phyloP scores from a whole-genome alignment of 371 early-diverging fungal genomes.

The Funneliformis caledonium region DNA sequence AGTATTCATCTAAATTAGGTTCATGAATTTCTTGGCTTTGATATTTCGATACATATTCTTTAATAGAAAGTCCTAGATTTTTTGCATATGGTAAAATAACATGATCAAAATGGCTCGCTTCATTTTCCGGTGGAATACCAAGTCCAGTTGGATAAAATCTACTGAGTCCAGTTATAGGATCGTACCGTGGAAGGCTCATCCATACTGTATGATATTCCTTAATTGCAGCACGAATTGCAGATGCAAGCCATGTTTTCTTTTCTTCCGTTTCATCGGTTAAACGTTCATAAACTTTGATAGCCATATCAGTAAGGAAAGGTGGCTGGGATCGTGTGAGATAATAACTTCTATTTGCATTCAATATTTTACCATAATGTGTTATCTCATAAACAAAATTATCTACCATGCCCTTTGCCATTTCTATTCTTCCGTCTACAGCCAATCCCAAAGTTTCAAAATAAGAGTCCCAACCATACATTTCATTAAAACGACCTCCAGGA shows the following conservation, averaged over 20 bases:
- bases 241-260: slow-evolving; percentile 81
- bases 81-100: slow-evolving; percentile 85
- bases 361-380: slow-evolving; percentile 95
- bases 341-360: slow-evolving; percentile 97
- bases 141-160: slow-evolving; percentile 87
- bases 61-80: slow-evolving; percentile 65
- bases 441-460: slow-evolving; percentile 94
- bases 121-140: slow-evolving; percentile 98
- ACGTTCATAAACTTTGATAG: slow-evolving; percentile 74
- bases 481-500: slow-evolving; percentile 98
- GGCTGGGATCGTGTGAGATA: slow-evolving; percentile 97
- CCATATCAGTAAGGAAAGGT: slow-evolving; percentile 97
- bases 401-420: slow-evolving; percentile 91
- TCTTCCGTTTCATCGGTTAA: slow-evolving; percentile 56
- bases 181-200: slow-evolving; percentile 83
- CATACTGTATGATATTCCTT: slow-evolving; percentile 94
- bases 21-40: slow-evolving; percentile 66
- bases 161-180: slow-evolving; percentile 76
- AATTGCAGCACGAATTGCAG: slow-evolving; percentile 76
- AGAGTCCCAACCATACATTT: slow-evolving; percentile 99
- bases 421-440: slow-evolving; percentile 79
- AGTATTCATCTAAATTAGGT: slow-evolving; percentile 91
- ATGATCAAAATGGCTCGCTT: slow-evolving; percentile 92
- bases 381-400: slow-evolving; percentile 96
- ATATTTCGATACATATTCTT: slow-evolving; percentile 76